These are phyloP conservation scores for Phytophthora podocarpi DNA, from an alignment of 352 stramenopile species.

Conservation along the genomic window DNA sequence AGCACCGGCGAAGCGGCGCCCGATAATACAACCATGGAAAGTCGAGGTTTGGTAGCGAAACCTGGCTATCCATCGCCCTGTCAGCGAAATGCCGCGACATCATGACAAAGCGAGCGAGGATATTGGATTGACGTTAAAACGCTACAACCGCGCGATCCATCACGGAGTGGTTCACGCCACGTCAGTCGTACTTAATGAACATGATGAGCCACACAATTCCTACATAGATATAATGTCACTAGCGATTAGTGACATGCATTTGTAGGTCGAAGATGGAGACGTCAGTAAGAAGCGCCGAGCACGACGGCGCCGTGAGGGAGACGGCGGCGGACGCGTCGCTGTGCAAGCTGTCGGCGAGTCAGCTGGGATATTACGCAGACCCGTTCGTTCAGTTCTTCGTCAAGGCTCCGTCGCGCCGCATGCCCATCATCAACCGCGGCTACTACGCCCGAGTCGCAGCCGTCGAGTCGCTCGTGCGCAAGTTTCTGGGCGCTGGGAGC, in stretches of 20 bases:
- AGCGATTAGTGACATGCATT: slow-evolving; percentile 5
- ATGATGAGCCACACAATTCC: slow-evolving; percentile 2
- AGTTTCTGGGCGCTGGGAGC: slow-evolving; percentile 50
- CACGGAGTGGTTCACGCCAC: too few relatives aligned
- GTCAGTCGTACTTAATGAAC: slow-evolving; percentile 14
- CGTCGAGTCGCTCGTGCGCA: slow-evolving; percentile 70
- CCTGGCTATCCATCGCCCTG: slow-evolving; percentile 10
- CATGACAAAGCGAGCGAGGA: background rate
- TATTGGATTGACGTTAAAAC: slow-evolving; percentile 5
- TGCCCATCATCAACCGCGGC: slow-evolving; percentile 90
- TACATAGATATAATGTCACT: background rate
- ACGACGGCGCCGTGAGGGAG: slow-evolving; percentile 81
- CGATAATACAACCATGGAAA: background rate
- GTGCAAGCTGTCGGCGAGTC: slow-evolving; percentile 85
- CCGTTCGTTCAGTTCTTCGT: slow-evolving; percentile 85
- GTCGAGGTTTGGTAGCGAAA: background rate
- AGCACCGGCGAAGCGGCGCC: background rate
- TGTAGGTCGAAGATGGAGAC: slow-evolving; percentile 15
- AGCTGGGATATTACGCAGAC: slow-evolving; percentile 80
- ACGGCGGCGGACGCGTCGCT: slow-evolving; percentile 84
- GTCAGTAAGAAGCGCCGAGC: slow-evolving; percentile 25
- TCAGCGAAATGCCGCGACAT: slow-evolving; percentile 3
- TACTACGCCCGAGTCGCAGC: slow-evolving; percentile 87
- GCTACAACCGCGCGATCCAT: background rate
- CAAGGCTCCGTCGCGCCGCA: slow-evolving; percentile 79